Evolutionary conservation across 2,329 filamentous ascomycete genomes (phyloP).

Genomic region (Cylindrodendrum hubeiense): DNA sequence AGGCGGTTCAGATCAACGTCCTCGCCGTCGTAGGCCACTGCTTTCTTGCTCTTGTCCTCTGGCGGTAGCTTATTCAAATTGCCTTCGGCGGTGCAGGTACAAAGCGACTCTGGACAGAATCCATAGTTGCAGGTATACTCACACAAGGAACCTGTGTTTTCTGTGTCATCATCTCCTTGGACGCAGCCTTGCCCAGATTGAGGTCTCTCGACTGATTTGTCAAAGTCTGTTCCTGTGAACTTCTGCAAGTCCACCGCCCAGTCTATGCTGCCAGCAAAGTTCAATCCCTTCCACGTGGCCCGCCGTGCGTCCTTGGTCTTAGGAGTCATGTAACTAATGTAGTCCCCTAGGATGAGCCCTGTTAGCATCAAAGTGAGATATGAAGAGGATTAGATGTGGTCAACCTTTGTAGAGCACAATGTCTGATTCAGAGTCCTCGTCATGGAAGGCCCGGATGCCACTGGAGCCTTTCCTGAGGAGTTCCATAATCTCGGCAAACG

Average conservation of each 20-base stretch:
- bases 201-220: not conserved
- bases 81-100: not conserved
- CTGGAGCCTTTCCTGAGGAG: no score
- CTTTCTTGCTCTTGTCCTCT: not conserved
- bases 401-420: not conserved
- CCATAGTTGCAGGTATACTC: not conserved
- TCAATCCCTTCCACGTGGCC: not conserved
- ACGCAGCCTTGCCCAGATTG: not conserved
- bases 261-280: conserved; percentile 19
- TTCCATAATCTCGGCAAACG: conserved; percentile 20
- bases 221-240: not conserved
- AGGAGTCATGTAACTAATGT: conserved; percentile 9
- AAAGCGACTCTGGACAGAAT: not conserved
- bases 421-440: not conserved
- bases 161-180: not conserved
- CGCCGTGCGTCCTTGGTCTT: not conserved
- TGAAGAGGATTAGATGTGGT: not conserved
- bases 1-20: conserved; percentile 6
- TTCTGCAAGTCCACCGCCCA: conserved; percentile 22
- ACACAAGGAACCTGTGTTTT: not conserved
- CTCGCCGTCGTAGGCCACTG: not conserved
- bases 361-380: not conserved
- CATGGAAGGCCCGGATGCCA: not conserved
- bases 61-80: not conserved
- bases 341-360: not conserved